phyloP scores from a whole-genome alignment of 371 early-diverging fungal species.

The Globomyces sp. region DNA sequence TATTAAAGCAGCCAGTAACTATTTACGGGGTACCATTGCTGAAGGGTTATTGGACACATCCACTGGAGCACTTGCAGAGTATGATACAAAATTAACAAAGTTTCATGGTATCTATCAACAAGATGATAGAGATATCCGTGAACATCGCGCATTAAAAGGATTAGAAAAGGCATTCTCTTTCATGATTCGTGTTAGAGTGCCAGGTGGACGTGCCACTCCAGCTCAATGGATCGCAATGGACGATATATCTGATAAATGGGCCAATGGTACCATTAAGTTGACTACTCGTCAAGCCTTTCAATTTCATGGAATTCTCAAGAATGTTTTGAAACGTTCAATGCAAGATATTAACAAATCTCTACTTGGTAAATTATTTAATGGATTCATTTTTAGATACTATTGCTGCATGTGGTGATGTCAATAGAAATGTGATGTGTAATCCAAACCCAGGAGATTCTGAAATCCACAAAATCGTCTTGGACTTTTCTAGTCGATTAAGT shows the following conservation, averaged over 20 bases:
- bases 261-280: slow-evolving; percentile 86
- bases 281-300: slow-evolving; percentile 96
- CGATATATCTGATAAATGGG: slow-evolving; percentile 72
- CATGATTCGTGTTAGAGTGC: slow-evolving; percentile 93
- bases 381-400: slow-evolving; percentile 60
- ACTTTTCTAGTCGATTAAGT: slow-evolving; percentile 68
- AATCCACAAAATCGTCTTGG: slow-evolving; percentile 73
- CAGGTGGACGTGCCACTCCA: slow-evolving; percentile 85
- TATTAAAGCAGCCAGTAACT: slow-evolving; percentile 87
- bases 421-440: slow-evolving; percentile 91
- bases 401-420: slow-evolving; percentile 96
- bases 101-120: slow-evolving; percentile 96
- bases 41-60: slow-evolving; percentile 77
- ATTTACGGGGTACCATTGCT: slow-evolving; percentile 85
- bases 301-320: slow-evolving; percentile 91
- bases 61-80: slow-evolving; percentile 83
- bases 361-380: slow-evolving; percentile 43
- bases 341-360: slow-evolving; percentile 84
- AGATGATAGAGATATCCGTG: slow-evolving; percentile 92
- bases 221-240: slow-evolving; percentile 92
- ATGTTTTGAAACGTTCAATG: slow-evolving; percentile 79
- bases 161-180: slow-evolving; percentile 89
- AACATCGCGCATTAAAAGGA: slow-evolving; percentile 78
- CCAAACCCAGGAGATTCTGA: slow-evolving; percentile 75
- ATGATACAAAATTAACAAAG: slow-evolving; percentile 87